Conservation (phyloP, 2,329 filamentous ascomycete species). For the Sporothrix humicola region DNA sequence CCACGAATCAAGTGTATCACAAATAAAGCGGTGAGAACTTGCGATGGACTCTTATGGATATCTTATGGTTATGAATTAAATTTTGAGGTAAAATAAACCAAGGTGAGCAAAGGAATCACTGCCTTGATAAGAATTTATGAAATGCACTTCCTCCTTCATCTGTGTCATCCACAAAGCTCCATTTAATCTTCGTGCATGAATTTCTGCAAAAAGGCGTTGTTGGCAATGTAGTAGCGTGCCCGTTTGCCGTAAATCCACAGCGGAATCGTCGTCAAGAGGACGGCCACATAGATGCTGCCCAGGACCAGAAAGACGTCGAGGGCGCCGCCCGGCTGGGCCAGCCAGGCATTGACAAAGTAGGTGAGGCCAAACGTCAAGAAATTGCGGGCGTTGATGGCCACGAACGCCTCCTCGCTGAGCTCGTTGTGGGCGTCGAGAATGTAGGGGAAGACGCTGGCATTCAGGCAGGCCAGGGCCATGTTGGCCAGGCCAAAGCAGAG, state of each 20-base stretch:
- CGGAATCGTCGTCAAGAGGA: slow-evolving; percentile 54
- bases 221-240: slow-evolving; percentile 50
- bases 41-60: no score
- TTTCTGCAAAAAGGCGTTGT: slow-evolving; percentile 46
- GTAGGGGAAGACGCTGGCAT: slow-evolving; percentile 57
- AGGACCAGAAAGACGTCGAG: slow-evolving; percentile 49
- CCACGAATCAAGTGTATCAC: no score
- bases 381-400: slow-evolving; percentile 57
- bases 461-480: slow-evolving; percentile 54
- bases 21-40: no score
- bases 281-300: slow-evolving; percentile 50
- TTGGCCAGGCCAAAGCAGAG: slow-evolving; percentile 57
- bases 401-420: slow-evolving; percentile 53
- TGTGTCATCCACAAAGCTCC: no score
- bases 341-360: slow-evolving; percentile 52
- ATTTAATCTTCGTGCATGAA: slow-evolving; percentile 45
- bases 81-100: no score
- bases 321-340: slow-evolving; percentile 46
- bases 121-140: no score
- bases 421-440: slow-evolving; percentile 56
- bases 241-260: slow-evolving; percentile 57
- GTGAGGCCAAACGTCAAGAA: slow-evolving; percentile 55
- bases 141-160: no score
- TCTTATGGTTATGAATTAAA: no score
- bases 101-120: no score